Percentiles rank a stretch among this genome's conserved stretches.
Evolutionary conservation across 78 protist genomes (phyloP).

Genomic region (slime mould (Dictyostelium discoideum)): dicty_2.7 NC_007089.4:1339501-1340000

Average conservation of each 20-base stretch:
- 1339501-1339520: slow-evolving; percentile 99
- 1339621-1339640: slow-evolving; percentile 93
- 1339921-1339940: slow-evolving; percentile 98
- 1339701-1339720: too few species aligned
- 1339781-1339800: too few species aligned
- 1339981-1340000: slow-evolving; percentile 99
- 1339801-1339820: slow-evolving; percentile 91
- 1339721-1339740: too few species aligned
- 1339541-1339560: slow-evolving; percentile 99
- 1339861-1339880: slow-evolving; percentile 97
- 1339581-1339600: slow-evolving; percentile 98
- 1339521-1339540: slow-evolving; percentile 99
- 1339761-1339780: too few species aligned
- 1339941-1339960: slow-evolving; percentile 98
- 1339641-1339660: slow-evolving; percentile 97
- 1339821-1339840: slow-evolving; percentile 97
- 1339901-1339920: slow-evolving; percentile 98
- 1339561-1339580: slow-evolving; percentile 98
- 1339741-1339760: too few species aligned
- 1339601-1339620: slow-evolving; percentile 96
- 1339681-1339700: too few species aligned
- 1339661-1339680: neutral
- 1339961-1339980: slow-evolving; percentile 99
- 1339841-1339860: slow-evolving; percentile 97
- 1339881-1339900: slow-evolving; percentile 92